Evolutionary conservation across 2,329 filamentous ascomycete species (phyloP), one percentile per base, ranked within the genome.

Genomic region (Colletotrichum tabaci): DNA sequence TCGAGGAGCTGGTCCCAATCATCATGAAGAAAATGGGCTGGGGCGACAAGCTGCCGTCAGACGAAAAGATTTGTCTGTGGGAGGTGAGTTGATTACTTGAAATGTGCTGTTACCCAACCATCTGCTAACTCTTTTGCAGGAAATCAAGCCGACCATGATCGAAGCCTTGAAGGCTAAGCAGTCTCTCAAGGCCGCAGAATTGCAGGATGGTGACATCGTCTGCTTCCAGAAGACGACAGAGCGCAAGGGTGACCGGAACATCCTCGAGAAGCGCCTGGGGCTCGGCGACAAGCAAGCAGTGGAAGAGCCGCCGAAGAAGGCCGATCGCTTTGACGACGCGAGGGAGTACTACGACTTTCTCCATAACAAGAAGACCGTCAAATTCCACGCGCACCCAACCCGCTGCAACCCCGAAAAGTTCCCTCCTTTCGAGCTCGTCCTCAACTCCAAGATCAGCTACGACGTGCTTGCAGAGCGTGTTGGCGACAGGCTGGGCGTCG

Each of bases 121-220:
- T 42, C 63, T 63, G 70, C 77, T 78, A 76, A 79, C 56, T 47
- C 10, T 66, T 60, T 35, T 42, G n/a, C 70, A 90, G 87, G 96
- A 99, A 85, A 98, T 99, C 83, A 99, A 98, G 83, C 95, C 95
- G 62, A 94, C 91, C 72, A 98, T 98, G 95, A 98, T 99, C 75
- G 97, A 99, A 79, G 88, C 90, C 8, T 92, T 99, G 86, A 98
- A 98, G 83, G 89, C 92, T 0, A 98, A 98, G 84, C 91, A 94
- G 78, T 94, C 95, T 0, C 87, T 99, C 71, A 93, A 95, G 75
- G 91, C 94, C 71, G 96, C 96, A 1, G 97, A 99, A 80, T 93
- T 99, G 30, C 96, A 98, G 80, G 96, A 99, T 77, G 96, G 96
- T 60, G 96, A 99, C 79, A 97, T 99, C 75, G 91, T 99, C 67